phyloP scores from a whole-genome alignment of 108 stramenopile species.

The Nannochloropsis oceanica region DNA sequence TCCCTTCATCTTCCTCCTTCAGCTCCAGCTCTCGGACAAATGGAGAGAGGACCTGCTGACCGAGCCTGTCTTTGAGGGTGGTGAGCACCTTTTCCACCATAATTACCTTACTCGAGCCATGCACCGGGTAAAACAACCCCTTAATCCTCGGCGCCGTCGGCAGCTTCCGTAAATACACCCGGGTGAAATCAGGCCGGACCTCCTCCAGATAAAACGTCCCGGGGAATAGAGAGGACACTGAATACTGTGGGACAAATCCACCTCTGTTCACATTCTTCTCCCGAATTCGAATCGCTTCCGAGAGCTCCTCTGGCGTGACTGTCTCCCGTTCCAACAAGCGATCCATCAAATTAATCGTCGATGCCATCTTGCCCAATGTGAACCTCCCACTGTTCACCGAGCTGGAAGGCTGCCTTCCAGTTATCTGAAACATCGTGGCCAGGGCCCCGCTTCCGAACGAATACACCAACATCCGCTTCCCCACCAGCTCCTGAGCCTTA shows the following conservation, averaged over 20 bases:
- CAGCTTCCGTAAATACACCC: slow-evolving; percentile 50
- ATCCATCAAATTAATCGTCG: slow-evolving; percentile 49
- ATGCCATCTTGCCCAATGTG: slow-evolving; percentile 56
- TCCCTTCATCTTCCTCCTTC: background rate
- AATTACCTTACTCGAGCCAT: background rate
- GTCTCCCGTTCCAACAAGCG: slow-evolving; percentile 60
- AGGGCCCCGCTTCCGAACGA: slow-evolving; percentile 50
- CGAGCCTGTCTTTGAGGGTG: background rate
- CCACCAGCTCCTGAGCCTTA: slow-evolving; percentile 14
- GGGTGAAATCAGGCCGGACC: slow-evolving; percentile 58
- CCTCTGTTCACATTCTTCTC: slow-evolving; percentile 59
- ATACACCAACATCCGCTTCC: slow-evolving; percentile 30
- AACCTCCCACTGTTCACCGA: slow-evolving; percentile 36
- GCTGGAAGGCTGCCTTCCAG: slow-evolving; percentile 46
- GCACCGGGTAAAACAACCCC: background rate
- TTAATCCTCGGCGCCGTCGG: background rate
- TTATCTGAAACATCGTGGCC: slow-evolving; percentile 78
- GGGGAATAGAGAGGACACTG: slow-evolving; percentile 62
- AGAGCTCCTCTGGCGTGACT: slow-evolving; percentile 68
- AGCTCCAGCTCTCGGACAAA: background rate
- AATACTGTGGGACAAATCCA: slow-evolving; percentile 46
- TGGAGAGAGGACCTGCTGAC: background rate
- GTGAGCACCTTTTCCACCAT: background rate
- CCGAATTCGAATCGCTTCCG: slow-evolving; percentile 70
- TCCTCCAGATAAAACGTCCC: slow-evolving; percentile 77